Evolutionary conservation across 2,329 filamentous ascomycete species (phyloP), one percentile per base, ranked within the genome.

Genomic region (Phialophora chinensis): DNA sequence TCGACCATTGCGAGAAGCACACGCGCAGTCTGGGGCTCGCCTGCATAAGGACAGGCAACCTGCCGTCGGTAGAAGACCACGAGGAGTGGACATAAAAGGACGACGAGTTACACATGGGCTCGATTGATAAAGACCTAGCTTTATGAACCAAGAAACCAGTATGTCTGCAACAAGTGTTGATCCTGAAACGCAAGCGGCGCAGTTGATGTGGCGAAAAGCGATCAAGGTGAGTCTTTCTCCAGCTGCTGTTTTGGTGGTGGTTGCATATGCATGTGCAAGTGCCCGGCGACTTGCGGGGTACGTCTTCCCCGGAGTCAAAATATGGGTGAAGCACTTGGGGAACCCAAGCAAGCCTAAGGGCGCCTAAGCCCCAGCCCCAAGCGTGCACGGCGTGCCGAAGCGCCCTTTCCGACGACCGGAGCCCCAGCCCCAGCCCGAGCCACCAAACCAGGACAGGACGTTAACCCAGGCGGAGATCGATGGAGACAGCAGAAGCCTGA

Each of bases 1-100:
- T 47, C 10, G 44, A 47, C 44, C 44, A 47, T 47, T 47, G 44
- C 20, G 44, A 47, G 44, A 47, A 47, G 44, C 17, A 23, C 44
- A 47, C 44, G 44, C 44, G 44, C 44, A 47, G 14, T 47, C 20
- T n/a, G 42, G 12, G 12, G 8, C 42, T 20, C 42, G 12, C 14
- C 42, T 33, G 44, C 44, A 47, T 47, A 23, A 10, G 3, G 44
- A 47, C 14, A 47, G 44, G 44, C 44, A 47, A 47, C 31, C 44
- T 47, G 44, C 20, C 44, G 20, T 6, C 5, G 20, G 14, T 17
- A 47, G 44, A 47, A 23, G 44, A n/a, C 44, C 44, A 47, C 20
- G 44, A 23, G 8, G 17, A 47, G 44, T 47, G 5, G 14, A 10
- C 4, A 47, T 47, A 47, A 47, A 47, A 47, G 44, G 44, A 47